phyloP scores from a whole-genome alignment of 2,329 filamentous ascomycete species.

The Colletotrichum neosansevieriae region DNA sequence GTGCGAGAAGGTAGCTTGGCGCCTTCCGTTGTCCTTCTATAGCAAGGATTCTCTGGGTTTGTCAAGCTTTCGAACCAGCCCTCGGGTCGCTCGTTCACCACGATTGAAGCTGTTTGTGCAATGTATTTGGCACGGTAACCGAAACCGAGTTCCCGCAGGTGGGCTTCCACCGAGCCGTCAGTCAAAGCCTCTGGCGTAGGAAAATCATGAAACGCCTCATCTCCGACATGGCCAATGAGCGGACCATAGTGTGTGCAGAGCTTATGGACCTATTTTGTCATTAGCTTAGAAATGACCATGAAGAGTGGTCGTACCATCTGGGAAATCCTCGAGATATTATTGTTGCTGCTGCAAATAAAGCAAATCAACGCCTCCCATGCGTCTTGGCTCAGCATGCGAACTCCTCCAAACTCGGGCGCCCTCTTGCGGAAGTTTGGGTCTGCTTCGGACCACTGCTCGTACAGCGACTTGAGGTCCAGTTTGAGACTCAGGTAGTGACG shows the following conservation, averaged over 20 bases:
- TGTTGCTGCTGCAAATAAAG: conserved; percentile 99
- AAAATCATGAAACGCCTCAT: conserved; percentile 86
- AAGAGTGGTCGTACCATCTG: conserved; percentile 77
- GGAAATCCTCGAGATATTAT: conserved; percentile 94
- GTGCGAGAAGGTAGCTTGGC: conserved; percentile 66
- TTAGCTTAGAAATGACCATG: not conserved
- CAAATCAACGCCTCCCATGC: conserved; percentile 94
- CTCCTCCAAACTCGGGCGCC: conserved; percentile 87
- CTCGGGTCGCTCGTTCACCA: conserved; percentile 74
- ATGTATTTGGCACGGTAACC: conserved; percentile 96
- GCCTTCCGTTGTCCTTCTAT: conserved; percentile 56
- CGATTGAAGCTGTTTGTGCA: conserved; percentile 82
- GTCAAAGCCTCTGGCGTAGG: conserved; percentile 81
- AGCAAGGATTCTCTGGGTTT: conserved; percentile 79
- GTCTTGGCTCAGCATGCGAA: conserved; percentile 93
- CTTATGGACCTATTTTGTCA: conserved; percentile 75
- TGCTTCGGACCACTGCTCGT: conserved; percentile 85
- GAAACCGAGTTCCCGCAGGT: conserved; percentile 87
- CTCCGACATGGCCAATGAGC: conserved; percentile 77
- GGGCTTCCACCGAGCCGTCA: conserved; percentile 79
- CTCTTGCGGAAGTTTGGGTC: conserved; percentile 92
- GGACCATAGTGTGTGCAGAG: conserved; percentile 88
- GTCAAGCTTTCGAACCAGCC: conserved; percentile 83
- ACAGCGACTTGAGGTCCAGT: conserved; percentile 80
- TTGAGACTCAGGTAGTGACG: conserved; percentile 88